Conservation (phyloP, 495 filamentous ascomycete species). For the Cudoniella acicularis region DNA sequence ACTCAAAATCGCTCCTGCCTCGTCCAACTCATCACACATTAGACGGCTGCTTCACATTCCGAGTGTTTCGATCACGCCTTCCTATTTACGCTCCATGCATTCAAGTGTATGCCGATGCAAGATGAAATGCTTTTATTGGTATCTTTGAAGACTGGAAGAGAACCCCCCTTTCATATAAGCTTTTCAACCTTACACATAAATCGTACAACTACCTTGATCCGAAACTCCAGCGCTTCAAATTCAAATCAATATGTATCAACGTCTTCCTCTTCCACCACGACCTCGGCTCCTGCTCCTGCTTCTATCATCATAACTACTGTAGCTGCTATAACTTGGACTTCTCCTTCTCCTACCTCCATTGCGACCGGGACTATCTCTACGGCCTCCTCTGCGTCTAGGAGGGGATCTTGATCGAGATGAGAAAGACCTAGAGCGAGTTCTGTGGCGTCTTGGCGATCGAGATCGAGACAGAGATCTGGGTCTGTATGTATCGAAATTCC, state of each 20-base stretch:
- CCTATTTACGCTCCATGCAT: no score
- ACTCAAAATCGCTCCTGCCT: no score
- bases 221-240: slow-evolving; percentile 18
- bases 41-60: no score
- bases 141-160: background rate
- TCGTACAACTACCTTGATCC: slow-evolving; percentile 8
- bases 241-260: slow-evolving; percentile 5
- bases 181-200: background rate
- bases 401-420: slow-evolving; percentile 54
- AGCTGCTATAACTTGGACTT: slow-evolving; percentile 61
- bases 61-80: no score
- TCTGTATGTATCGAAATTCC: slow-evolving; percentile 50
- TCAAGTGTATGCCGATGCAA: no score
- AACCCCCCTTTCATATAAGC: background rate
- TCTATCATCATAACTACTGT: slow-evolving; percentile 49
- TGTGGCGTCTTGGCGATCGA: slow-evolving; percentile 37
- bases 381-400: slow-evolving; percentile 36
- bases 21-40: no score
- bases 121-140: background rate
- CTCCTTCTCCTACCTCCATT: slow-evolving; percentile 39
- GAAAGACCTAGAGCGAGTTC: slow-evolving; percentile 41
- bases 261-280: slow-evolving; percentile 30
- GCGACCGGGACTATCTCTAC: slow-evolving; percentile 37
- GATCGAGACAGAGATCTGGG: slow-evolving; percentile 46
- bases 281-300: slow-evolving; percentile 36